These are phyloP conservation scores for Spinellus fusiger DNA, from an alignment of 192 early-diverging fungal species.

Conservation along the genomic window DNA sequence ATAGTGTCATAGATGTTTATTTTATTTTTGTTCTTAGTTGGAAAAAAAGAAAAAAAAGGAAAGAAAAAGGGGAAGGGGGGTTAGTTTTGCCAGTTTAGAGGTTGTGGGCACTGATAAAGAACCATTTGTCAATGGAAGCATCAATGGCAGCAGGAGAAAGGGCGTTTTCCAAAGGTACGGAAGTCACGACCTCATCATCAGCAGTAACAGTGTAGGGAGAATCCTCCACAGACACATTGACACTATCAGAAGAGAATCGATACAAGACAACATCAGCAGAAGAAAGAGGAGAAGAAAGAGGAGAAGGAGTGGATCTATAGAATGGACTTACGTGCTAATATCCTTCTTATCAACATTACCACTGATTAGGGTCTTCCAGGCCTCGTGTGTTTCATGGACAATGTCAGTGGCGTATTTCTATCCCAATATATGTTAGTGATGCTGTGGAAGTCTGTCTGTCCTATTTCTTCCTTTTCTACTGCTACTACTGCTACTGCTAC, in stretches of 20 bases:
- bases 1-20: no score
- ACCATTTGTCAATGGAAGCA: slow-evolving; percentile 96
- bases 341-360: slow-evolving; percentile 65
- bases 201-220: slow-evolving; percentile 67
- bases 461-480: no score
- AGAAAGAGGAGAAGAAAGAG: neutral
- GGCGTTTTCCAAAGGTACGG: slow-evolving; percentile 40
- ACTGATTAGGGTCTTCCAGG: slow-evolving; percentile 82
- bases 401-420: slow-evolving; percentile 86
- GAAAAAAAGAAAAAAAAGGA: slow-evolving; percentile 3
- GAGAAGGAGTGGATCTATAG: no score
- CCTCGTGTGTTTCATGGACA: slow-evolving; percentile 88
- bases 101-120: slow-evolving; percentile 84
- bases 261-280: neutral
- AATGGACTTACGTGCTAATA: slow-evolving; percentile 65
- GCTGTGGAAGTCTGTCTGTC: no score
- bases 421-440: slow-evolving; percentile 3
- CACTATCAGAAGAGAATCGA: slow-evolving; percentile 35
- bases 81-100: slow-evolving; percentile 50
- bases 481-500: no score
- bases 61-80: slow-evolving; percentile 2
- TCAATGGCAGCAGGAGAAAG: slow-evolving; percentile 64
- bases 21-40: neutral
- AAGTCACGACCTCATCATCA: slow-evolving; percentile 49
- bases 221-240: slow-evolving; percentile 62